phyloP scores from a whole-genome alignment of 768 basidiomycete genomes.

The Candolleomyces eurysporus region DNA sequence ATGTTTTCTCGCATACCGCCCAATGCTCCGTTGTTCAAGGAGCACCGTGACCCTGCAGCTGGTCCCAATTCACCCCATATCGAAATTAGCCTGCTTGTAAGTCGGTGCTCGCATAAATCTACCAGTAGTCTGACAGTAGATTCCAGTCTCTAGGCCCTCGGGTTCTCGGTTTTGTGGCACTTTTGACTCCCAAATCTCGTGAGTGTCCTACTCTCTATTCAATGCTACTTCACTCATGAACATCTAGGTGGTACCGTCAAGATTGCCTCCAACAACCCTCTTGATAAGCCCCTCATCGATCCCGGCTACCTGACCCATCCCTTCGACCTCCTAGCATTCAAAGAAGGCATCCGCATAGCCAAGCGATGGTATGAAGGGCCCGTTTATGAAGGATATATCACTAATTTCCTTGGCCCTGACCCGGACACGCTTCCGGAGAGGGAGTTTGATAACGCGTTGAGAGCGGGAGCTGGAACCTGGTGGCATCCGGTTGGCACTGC shows the following conservation, averaged over 20 bases:
- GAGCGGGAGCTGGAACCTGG: background rate
- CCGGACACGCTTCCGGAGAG: background rate
- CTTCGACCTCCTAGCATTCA: slow-evolving; percentile 21
- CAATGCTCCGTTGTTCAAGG: slow-evolving; percentile 1
- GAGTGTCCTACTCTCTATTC: background rate
- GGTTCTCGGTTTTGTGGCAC: background rate
- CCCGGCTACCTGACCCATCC: slow-evolving; percentile 15
- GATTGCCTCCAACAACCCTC: slow-evolving; percentile 12
- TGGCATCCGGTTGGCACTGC: slow-evolving; percentile 6
- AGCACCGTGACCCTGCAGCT: slow-evolving; percentile 10
- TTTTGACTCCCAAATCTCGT: background rate
- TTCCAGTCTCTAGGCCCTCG: background rate
- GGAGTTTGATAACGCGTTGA: background rate
- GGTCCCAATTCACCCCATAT: slow-evolving; percentile 14
- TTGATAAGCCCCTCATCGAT: slow-evolving; percentile 22
- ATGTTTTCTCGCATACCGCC: slow-evolving; percentile 8
- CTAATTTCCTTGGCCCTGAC: background rate
- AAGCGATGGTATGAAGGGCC: slow-evolving; percentile 11
- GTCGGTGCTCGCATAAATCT: background rate
- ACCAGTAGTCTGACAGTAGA: background rate
- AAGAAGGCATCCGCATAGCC: slow-evolving; percentile 16
- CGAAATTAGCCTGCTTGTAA: slow-evolving; percentile 5
- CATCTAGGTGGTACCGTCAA: slow-evolving; percentile 7
- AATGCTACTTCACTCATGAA: too few species aligned
- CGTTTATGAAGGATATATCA: slow-evolving; percentile 17